Evolutionary conservation across 1,284 basidiomycete species (phyloP).

Genomic region (Leccinum subfulvum): DNA sequence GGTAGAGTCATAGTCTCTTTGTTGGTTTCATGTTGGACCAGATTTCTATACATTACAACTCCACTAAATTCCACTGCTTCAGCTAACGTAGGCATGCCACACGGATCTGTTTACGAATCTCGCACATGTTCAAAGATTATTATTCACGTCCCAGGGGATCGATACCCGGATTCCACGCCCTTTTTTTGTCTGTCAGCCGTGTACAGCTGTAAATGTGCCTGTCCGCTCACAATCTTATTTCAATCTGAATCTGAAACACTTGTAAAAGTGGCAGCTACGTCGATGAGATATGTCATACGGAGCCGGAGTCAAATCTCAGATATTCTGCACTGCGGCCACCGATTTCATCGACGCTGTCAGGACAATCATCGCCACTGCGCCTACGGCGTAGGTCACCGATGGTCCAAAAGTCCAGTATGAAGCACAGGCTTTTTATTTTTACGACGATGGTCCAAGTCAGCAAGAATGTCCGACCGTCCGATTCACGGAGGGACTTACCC

Average conservation of each 20-base stretch:
- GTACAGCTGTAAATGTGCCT: conserved; percentile 6
- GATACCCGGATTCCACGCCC: neutral
- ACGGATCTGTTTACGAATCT: conserved; percentile 14
- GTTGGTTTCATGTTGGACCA: conserved; percentile 13
- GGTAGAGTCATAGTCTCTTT: conserved; percentile 23
- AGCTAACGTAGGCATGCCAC: conserved; percentile 24
- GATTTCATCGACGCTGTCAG: conserved; percentile 54
- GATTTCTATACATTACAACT: conserved; percentile 27
- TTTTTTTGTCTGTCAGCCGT: conserved; percentile 7
- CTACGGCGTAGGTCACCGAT: conserved; percentile 67
- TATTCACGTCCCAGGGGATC: conserved; percentile 17
- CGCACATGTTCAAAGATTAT: conserved; percentile 8
- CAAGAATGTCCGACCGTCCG: neutral
- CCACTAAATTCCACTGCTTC: conserved; percentile 34
- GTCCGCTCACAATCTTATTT: neutral
- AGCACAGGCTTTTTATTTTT: conserved; percentile 60
- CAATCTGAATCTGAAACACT: conserved; percentile 10
- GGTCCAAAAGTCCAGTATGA: conserved; percentile 89
- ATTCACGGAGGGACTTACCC: conserved; percentile 45
- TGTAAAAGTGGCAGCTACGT: neutral
- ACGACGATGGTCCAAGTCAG: conserved; percentile 13
- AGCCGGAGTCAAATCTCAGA: neutral
- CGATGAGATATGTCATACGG: neutral
- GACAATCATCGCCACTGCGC: conserved; percentile 63
- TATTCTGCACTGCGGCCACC: conserved; percentile 31